Evolutionary conservation across 495 filamentous ascomycete genomes (phyloP).

Genomic region (Lasiosphaeria ovina): DNA sequence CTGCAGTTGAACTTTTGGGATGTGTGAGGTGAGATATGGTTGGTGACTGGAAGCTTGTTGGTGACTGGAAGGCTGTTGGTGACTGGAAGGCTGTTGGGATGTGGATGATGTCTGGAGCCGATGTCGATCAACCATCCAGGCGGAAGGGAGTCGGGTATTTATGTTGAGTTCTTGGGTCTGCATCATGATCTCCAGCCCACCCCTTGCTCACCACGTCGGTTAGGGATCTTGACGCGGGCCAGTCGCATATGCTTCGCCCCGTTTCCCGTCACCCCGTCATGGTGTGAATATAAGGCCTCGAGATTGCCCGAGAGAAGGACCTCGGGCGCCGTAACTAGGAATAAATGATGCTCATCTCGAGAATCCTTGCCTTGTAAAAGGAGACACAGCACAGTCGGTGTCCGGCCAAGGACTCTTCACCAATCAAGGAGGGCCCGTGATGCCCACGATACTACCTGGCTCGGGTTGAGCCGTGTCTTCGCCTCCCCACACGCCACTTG

Average conservation of each 20-base stretch:
- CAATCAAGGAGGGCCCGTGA: constrained; percentile 29
- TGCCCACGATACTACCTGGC: constrained; percentile 26
- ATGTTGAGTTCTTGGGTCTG: constrained; percentile 12
- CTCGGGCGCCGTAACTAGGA: constrained; percentile 16
- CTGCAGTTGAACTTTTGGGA: constrained; percentile 6
- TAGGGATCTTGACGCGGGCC: constrained; percentile 3
- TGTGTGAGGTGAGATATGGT: neutral
- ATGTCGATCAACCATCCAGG: constrained; percentile 11
- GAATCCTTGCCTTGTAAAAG: constrained; percentile 22
- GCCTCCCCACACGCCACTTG: constrained; percentile 18
- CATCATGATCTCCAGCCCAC: neutral
- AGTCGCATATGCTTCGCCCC: constrained; percentile 6
- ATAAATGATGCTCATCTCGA: constrained; percentile 22
- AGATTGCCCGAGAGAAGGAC: constrained; percentile 23
- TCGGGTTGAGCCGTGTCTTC: constrained; percentile 34
- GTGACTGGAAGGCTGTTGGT: neutral
- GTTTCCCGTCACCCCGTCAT: constrained; percentile 4
- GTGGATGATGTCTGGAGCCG: constrained; percentile 1
- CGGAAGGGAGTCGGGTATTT: constrained; percentile 14
- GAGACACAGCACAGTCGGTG: constrained; percentile 13
- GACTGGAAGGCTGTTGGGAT: neutral
- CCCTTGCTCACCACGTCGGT: constrained; percentile 15
- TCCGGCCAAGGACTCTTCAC: constrained; percentile 10
- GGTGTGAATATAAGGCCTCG: neutral
- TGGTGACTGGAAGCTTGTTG: neutral